phyloP scores from a whole-genome alignment of 2,329 filamentous ascomycete genomes.

The Sordariomycetes sp. region DNA sequence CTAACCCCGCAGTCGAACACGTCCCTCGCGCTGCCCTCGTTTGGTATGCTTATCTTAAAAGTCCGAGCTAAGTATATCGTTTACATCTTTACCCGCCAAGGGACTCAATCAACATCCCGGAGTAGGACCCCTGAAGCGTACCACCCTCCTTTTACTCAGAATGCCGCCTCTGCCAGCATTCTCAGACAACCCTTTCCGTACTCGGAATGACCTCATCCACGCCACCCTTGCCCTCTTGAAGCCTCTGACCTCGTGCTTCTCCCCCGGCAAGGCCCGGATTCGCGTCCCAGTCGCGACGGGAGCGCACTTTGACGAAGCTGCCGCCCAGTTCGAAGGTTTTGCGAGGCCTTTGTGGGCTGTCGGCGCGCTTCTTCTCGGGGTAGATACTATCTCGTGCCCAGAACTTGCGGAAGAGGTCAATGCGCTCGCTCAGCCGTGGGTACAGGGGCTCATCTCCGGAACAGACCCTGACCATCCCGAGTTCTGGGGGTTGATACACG shows the following conservation, averaged over 20 bases:
- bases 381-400: background rate
- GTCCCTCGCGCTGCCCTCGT: too few species aligned
- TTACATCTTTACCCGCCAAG: too few species aligned
- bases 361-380: constrained; percentile 27
- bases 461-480: constrained; percentile 18
- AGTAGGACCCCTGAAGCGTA: too few species aligned
- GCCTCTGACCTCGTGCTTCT: constrained; percentile 19
- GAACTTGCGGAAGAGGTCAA: background rate
- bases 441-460: constrained; percentile 16
- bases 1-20: too few species aligned
- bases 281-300: constrained; percentile 21
- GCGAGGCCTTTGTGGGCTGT: constrained; percentile 23
- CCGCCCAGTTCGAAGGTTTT: constrained; percentile 31
- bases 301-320: constrained; percentile 26
- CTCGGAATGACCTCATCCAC: constrained; percentile 18
- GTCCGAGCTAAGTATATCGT: too few species aligned
- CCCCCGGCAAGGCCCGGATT: constrained; percentile 18
- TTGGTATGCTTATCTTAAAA: too few species aligned
- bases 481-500: constrained; percentile 32
- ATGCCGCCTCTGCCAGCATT: constrained; percentile 26
- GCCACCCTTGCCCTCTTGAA: constrained; percentile 19
- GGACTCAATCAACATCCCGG: too few species aligned
- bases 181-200: constrained; percentile 23
- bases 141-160: too few species aligned
- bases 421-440: constrained; percentile 12